Base-by-base conservation (phyloP, 139 green algal species). In the Tetradesmus lagerheimii region DNA sequence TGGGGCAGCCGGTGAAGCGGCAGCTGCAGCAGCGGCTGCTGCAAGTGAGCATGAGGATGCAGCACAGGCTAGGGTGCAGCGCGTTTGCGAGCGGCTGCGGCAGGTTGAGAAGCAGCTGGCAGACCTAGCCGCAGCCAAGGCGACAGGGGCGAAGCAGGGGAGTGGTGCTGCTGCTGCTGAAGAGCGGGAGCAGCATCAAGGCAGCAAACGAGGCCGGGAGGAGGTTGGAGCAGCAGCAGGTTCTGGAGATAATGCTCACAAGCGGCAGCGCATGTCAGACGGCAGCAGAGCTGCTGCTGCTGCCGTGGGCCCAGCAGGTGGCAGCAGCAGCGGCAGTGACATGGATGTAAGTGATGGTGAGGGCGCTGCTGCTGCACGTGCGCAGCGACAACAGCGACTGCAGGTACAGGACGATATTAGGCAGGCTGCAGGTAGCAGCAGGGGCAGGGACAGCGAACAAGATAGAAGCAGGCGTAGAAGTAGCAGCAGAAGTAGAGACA, bases 301-400 rank as follows among this genome's bases (percentile, higher is more conserved):
- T 80, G 67, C n/a, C n/a, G 71, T 62, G 16, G 57, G 20, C 5
- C 57, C 8, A 31, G 57, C 57, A 31, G 57, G 20, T 9, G 57
- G 57, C 57, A 71, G 23, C 57, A 80, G 75, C 75, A 80, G 81
- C 20, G 50, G 81, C 23, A 86, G 81, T 77, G 53, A 87, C 37
- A 87, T 87, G 81, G 81, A 87, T 57, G 53, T 87, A 2, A 87
- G 81, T 27, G 81, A 87, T 53, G 53, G 81, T 77, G 81, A 77
- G 34, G 45, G 79, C 9, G 47, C 9, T 41, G 39, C 47, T 50
- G 15, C 31, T 87, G 81, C 34, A 9, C 5, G 20, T 75, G 67
- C n/a, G 35, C 80, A 29, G 47, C 47, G 47, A 31, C 45, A 75
- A 31, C 9, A n/a, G 27, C 18, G 29, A n/a, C 29, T 31, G 31